Evolutionary conservation across 2,329 filamentous ascomycete species (phyloP).

Genomic region (Alternaria metachromatica): DNA sequence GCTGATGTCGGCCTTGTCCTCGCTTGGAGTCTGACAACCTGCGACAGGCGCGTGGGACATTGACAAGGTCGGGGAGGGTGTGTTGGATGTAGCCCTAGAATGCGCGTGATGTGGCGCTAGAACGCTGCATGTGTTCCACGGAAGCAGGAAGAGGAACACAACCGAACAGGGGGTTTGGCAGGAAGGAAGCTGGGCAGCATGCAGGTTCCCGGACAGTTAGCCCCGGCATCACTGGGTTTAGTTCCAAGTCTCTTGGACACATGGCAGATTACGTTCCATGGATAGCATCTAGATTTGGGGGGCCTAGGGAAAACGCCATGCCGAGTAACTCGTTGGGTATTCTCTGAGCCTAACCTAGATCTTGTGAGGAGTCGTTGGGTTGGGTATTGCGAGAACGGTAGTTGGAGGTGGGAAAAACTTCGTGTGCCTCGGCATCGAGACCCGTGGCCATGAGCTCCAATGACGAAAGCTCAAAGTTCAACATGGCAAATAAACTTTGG

Average conservation of each 20-base stretch:
- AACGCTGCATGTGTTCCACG: background rate
- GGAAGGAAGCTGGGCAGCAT: background rate
- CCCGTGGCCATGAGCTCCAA: background rate
- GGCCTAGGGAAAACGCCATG: background rate
- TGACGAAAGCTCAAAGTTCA: background rate
- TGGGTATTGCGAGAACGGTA: background rate
- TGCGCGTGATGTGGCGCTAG: constrained; percentile 5
- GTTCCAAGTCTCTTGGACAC: background rate
- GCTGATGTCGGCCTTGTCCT: background rate
- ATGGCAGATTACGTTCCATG: background rate
- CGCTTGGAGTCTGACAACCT: background rate
- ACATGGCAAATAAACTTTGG: background rate
- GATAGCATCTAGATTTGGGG: background rate
- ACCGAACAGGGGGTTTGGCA: background rate
- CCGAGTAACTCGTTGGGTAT: background rate
- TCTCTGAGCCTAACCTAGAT: background rate
- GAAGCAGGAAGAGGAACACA: background rate
- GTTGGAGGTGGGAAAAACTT: background rate
- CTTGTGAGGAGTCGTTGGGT: background rate
- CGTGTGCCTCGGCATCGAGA: background rate
- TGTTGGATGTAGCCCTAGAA: background rate
- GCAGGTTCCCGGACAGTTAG: constrained; percentile 1
- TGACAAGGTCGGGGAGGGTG: background rate
- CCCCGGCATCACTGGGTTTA: background rate
- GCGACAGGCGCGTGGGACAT: background rate